Percentiles rank a stretch among this genome's conserved stretches.
Conservation (phyloP, 129 eudicot genomes). For the Tagetes erecta region DNA sequence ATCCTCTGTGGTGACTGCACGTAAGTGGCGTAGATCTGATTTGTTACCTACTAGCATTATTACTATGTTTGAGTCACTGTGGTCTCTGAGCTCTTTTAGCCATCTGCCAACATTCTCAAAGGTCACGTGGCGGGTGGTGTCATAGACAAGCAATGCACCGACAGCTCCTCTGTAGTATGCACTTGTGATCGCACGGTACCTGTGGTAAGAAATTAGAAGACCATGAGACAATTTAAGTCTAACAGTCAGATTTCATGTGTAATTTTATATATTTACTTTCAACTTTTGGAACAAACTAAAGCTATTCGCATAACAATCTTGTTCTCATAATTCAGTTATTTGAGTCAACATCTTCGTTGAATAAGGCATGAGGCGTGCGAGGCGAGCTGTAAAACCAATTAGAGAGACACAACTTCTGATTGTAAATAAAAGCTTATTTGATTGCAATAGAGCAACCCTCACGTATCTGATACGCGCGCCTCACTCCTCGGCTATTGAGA, state of each 20-base stretch:
- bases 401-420: too few species aligned
- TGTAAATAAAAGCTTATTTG: too few species aligned
- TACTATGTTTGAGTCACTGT: constrained; percentile 66
- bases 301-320: not conserved
- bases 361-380: too few species aligned
- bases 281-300: not conserved
- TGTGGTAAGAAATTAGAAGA: constrained; percentile 23
- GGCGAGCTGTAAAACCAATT: too few species aligned
- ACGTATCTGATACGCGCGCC: too few species aligned
- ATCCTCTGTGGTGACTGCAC: constrained; percentile 80
- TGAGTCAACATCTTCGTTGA: not conserved
- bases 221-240: not conserved
- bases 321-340: not conserved
- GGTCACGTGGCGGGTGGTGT: constrained; percentile 68
- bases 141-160: constrained; percentile 72
- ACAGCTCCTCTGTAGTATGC: constrained; percentile 85
- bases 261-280: not conserved
- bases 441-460: too few species aligned
- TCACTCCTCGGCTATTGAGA: too few species aligned
- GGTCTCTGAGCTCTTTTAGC: constrained; percentile 72
- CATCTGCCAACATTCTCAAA: constrained; percentile 72
- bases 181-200: constrained; percentile 74
- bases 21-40: constrained; percentile 64
- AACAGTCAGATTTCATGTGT: not conserved
- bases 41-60: constrained; percentile 79